phyloP scores from a whole-genome alignment of 2,329 filamentous ascomycete species.

The Eutypella sp. region DNA sequence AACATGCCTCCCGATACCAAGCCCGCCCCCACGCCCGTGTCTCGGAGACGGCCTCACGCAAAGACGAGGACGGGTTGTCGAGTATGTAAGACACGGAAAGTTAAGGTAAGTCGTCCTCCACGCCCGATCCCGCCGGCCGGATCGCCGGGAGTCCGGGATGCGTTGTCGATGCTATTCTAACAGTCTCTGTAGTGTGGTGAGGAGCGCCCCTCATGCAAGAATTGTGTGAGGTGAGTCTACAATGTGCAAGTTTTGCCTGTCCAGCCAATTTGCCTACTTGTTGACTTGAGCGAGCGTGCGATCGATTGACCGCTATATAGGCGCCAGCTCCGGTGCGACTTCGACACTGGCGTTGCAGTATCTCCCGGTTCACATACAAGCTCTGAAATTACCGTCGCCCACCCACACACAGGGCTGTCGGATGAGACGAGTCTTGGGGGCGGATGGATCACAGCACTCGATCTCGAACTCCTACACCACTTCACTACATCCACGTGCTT shows the following conservation, averaged over 20 bases:
- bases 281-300: not conserved
- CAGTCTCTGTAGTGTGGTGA: conserved; percentile 25
- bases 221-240: conserved; percentile 17
- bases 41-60: conserved; percentile 20
- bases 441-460: conserved; percentile 25
- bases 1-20: no score
- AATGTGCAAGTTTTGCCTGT: no score
- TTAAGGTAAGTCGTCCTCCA: conserved; percentile 14
- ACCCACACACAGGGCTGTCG: no score
- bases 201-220: conserved; percentile 19
- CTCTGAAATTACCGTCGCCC: conserved; percentile 1
- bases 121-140: not conserved
- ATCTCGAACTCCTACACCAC: conserved; percentile 50
- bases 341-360: not conserved
- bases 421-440: no score
- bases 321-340: conserved; percentile 8
- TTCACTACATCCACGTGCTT: conserved; percentile 43
- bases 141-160: no score
- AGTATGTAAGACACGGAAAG: conserved; percentile 20
- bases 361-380: not conserved
- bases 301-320: not conserved
- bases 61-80: conserved; percentile 22
- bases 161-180: no score
- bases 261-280: no score
- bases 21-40: no score